Base-by-base conservation (phyloP, 176 grass and related monocot genomes). In the Juncus effusus region DNA sequence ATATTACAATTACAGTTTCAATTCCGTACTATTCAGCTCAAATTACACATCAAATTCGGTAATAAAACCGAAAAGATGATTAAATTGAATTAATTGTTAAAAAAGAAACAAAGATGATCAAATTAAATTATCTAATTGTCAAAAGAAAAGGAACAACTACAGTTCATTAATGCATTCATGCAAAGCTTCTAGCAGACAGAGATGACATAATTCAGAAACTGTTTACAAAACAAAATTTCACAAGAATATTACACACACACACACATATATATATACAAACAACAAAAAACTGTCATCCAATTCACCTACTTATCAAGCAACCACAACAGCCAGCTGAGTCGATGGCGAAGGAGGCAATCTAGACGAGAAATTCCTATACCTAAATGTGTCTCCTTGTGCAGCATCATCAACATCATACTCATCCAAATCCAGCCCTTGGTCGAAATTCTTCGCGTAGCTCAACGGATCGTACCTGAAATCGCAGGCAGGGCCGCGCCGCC, bases 401-500 rank as follows among this genome's bases (percentile, higher is more conserved):
- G 40, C 64, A 3, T n/a, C 62, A 2, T 52, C 64, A 3, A 10
- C 62, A 2, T 52, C 79, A 7, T 11, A 77, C 10, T 35, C 60
- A 41, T 38, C 70, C 4, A 78, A 62, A 61, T 74, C 75, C 15
- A 67, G 15, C 13, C 91, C 87, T 15, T 84, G 78, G 54, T 96
- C 91, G 64, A 96, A 96, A 80, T 96, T 96, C 54, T 80, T 87
- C 40, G 91, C 83, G 68, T 96, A 96, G 79, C 91, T 90, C 60
- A 87, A 79, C 67, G 91, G 79, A 60, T 90, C 91, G 81, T 96
- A 96, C 50, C 79, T 52, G 79, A 90, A 96, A 42, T 82, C 81
- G 41, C 78, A 63, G 35, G 74, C 53, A 35, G 36, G 44, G 10
- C 61, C 40, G n/a, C 52, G 39, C 2, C 67, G 42, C 51, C 67